Evolutionary conservation across 1,284 basidiomycete genomes (phyloP), one percentile per base, ranked within the genome.

Genomic region (Thelephora terrestris): DNA sequence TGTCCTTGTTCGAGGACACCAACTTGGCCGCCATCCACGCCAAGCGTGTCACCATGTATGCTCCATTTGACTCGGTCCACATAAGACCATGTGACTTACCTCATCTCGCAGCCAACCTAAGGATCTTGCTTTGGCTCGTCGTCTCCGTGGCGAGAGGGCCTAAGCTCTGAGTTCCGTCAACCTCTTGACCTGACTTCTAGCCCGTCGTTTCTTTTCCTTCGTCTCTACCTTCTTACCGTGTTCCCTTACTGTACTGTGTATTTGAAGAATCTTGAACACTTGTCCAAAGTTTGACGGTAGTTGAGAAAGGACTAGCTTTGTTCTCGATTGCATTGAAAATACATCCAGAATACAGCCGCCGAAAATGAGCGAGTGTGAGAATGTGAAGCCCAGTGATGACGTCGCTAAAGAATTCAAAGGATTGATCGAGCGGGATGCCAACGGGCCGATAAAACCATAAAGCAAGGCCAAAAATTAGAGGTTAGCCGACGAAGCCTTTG

Each of bases 1-100:
- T 96, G 70, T 93, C 90, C 39, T 81, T 96, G 67, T 94, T 95
- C 66, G 86, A 90, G 63, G 85, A 90, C 74, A 90, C 89, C 62
- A 91, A 91, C 78, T 80, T 91, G 74, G 86, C 86, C 62, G 91
- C 90, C 53, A 93, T 93, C 68, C 91, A 93, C 69, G 90, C 90
- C 57, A 92, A 93, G 76, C 88, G 88, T 68, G 92, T 95, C 55
- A 90, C 85, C 57, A 88, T 88, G 76, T 78, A 67, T 53, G 75
- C 65, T 18, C 47, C 38, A 12, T 27, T 29, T 14, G 29, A 45
- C 32, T 55, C 48, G 35, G 46, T 23, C 17, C 46, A 7, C 7
- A 10, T 47, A 23, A 38, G 36, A 42, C n/a, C 25, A 20, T 42
- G 39, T 50, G 54, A 52, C 58, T 57, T 35, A 53, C 51, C 7